Conservation (phyloP, 495 filamentous ascomycete genomes). For the Xylaria venustula region DNA sequence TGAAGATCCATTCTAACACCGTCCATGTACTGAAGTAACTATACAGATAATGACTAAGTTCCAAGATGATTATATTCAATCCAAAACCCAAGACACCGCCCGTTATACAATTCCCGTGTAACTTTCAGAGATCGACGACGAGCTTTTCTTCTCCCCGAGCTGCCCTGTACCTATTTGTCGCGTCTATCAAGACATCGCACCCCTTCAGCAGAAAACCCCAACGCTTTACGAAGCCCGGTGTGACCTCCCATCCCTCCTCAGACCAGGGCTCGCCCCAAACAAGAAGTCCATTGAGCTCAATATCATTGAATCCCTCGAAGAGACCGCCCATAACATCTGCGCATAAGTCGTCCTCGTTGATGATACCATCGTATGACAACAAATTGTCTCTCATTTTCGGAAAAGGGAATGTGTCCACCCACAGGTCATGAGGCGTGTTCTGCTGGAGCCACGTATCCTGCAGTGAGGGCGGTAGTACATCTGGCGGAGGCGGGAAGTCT, state of each 20-base stretch:
- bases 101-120: neutral
- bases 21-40: no score
- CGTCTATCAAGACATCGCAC: constrained; percentile 45
- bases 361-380: constrained; percentile 36
- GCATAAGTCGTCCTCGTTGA: constrained; percentile 48
- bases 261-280: constrained; percentile 54
- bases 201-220: constrained; percentile 53
- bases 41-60: neutral
- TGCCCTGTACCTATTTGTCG: constrained; percentile 52
- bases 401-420: constrained; percentile 50
- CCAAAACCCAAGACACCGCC: neutral
- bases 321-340: constrained; percentile 48
- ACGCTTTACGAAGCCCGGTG: constrained; percentile 47
- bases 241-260: constrained; percentile 50
- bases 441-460: constrained; percentile 42
- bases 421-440: constrained; percentile 39
- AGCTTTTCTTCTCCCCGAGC: constrained; percentile 48
- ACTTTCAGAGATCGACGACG: constrained; percentile 38
- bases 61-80: neutral
- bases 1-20: constrained; percentile 24
- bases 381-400: constrained; percentile 51
- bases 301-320: constrained; percentile 30
- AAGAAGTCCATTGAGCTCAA: constrained; percentile 38
- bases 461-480: constrained; percentile 36
- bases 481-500: constrained; percentile 16